A percentile compares a stretch with the other conserved stretches of the same genome.
phyloP scores from a whole-genome alignment of 306 rosid genomes.

The Gastrolobium villosum region DNA sequence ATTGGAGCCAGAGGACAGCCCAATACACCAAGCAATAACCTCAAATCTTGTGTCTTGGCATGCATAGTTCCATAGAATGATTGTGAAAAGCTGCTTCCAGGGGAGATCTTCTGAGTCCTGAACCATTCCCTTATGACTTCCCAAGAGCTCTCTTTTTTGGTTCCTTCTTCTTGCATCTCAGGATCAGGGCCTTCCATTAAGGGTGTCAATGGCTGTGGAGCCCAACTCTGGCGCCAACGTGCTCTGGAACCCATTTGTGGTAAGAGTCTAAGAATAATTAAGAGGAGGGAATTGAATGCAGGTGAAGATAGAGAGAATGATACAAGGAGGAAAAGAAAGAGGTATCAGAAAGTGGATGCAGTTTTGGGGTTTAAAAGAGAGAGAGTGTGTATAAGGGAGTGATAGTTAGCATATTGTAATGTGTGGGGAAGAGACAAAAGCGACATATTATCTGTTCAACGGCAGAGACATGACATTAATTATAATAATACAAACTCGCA shows the following conservation, averaged over 20 bases:
- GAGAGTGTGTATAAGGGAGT: not conserved
- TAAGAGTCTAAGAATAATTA: not conserved
- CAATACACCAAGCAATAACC: constrained; percentile 90
- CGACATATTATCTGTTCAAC: constrained; percentile 70
- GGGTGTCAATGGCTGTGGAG: constrained; percentile 90
- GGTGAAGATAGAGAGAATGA: constrained; percentile 6
- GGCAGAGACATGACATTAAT: constrained; percentile 63
- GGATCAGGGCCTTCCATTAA: constrained; percentile 96
- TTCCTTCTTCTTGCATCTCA: constrained; percentile 85
- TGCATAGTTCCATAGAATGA: constrained; percentile 61
- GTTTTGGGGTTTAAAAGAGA: constrained; percentile 24
- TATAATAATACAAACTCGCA: constrained; percentile 64
- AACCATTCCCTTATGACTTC: constrained; percentile 93
- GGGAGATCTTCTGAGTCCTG: constrained; percentile 66
- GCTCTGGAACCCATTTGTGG: constrained; percentile 71
- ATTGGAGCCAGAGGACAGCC: constrained; percentile 98
- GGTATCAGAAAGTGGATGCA: constrained; percentile 40
- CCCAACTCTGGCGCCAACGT: constrained; percentile 83
- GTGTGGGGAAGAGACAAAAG: constrained; percentile 68
- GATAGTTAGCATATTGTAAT: not conserved
- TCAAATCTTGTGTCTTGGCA: constrained; percentile 79
- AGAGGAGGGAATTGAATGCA: not conserved
- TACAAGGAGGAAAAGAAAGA: constrained; percentile 36
- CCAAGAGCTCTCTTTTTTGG: constrained; percentile 91
- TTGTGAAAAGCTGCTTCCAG: constrained; percentile 44